Conservation (phyloP, 140 eudicot species). For the Ambrosia hybrid region DNA sequence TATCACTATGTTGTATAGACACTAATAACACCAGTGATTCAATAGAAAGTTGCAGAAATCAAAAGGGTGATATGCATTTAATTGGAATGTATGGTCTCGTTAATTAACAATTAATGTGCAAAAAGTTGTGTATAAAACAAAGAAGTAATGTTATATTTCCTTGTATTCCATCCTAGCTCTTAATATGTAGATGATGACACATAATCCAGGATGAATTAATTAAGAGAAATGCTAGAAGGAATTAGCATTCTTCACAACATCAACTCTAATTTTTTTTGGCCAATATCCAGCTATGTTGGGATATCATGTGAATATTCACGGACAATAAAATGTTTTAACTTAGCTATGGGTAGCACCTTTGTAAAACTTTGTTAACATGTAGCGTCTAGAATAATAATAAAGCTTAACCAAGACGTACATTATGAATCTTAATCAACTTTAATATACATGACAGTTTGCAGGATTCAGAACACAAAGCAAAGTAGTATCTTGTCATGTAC, state of each 20-base stretch:
- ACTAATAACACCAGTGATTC: not conserved
- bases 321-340: not conserved
- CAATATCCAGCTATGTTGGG: not conserved
- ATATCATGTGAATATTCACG: not conserved
- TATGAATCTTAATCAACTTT: no score
- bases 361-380: no score
- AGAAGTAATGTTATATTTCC: not conserved
- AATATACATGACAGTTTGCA: no score
- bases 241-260: not conserved
- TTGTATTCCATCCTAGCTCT: not conserved
- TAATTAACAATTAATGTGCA: not conserved
- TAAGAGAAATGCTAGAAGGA: not conserved
- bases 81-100: not conserved
- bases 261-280: not conserved
- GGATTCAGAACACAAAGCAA: no score
- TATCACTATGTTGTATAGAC: not conserved
- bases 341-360: not conserved
- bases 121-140: not conserved
- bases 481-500: no score
- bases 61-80: not conserved
- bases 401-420: no score
- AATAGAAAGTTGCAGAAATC: not conserved
- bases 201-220: not conserved
- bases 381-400: no score
- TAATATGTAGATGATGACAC: not conserved